Base-by-base conservation (phyloP, 805 yeast genomes). In the Suhomyces xylopsoci region DNA sequence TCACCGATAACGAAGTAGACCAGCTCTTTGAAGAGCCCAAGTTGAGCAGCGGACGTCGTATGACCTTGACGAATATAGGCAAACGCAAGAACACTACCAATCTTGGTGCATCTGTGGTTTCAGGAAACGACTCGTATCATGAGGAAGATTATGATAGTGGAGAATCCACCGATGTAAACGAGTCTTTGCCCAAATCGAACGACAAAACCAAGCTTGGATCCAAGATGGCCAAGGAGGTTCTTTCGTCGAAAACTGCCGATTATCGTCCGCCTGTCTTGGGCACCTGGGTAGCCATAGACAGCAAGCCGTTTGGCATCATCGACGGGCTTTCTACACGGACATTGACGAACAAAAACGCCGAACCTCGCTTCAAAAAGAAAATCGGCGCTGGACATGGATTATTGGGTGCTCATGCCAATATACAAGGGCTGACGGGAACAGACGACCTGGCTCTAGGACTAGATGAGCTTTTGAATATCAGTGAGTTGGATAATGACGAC, bases 101-200 rank as follows among this genome's bases (percentile, higher is more conserved):
- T 17, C 20, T 17, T 17, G 42, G 24, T 17, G 20, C 42, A 6
- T 20, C 45, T 3, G 45, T 15, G 15, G 15, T 14, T 7, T 19
- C 45, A 12, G 19, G 28, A n/a, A 34, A 47, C n/a, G 44, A 47
- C 10, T 45, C 55, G 6, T 43, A 52, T 38, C 46, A 53, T n/a
- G 78, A 73, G 28, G 68, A 65, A 19, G 73, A 62, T 6, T 71
- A 72, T 56, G 81, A 81, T 51, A 86, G 88, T 58, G 96, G 94
- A 43, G 97, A 92, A 61, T 89, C 96, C 14, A 94, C 99, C 0
- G 99, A 93, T 67, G 97, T 90, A 56, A 98, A 93, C 64, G 80
- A 82, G n/a, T 79, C 85, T 15, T 70, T 93, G 44, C 83, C 87
- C 5, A 76, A 87, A 3, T 76, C 82, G 15, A 74, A 80, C 44